A percentile compares a stretch with the other conserved stretches of the same genome.
These are phyloP conservation scores for Petunia hybrid DNA, from an alignment of 305 asterid species.

Conservation along the genomic window DNA sequence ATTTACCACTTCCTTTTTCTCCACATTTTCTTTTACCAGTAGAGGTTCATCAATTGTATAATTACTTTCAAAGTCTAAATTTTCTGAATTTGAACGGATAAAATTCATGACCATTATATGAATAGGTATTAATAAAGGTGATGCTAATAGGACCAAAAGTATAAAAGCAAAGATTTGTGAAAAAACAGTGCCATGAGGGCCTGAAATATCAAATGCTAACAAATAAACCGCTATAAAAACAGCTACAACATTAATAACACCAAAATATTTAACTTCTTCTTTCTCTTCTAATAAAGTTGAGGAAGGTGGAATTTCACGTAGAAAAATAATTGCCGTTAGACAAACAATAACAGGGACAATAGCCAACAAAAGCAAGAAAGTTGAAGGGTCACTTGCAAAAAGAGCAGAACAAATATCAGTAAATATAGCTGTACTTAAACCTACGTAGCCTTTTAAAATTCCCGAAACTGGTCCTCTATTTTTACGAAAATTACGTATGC, in stretches of 20 bases:
- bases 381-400: conserved; percentile 26
- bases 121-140: conserved; percentile 25
- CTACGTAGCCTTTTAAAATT: conserved; percentile 30
- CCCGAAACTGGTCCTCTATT: conserved; percentile 37
- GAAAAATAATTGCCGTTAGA: neutral
- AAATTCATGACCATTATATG: neutral
- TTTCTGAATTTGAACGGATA: neutral
- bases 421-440: conserved; percentile 36
- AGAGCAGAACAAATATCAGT: conserved; percentile 35
- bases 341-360: conserved; percentile 21
- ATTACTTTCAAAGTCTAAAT: neutral
- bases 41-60: neutral
- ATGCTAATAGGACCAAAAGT: conserved; percentile 25
- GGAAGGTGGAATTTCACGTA: conserved; percentile 32
- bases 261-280: conserved; percentile 22
- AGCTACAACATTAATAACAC: conserved; percentile 22
- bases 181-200: conserved; percentile 30
- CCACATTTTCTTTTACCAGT: neutral
- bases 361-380: conserved; percentile 29
- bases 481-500: conserved; percentile 35
- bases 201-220: conserved; percentile 23
- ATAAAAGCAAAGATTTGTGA: conserved; percentile 3
- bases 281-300: neutral
- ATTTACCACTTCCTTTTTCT: neutral
- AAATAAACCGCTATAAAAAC: conserved; percentile 13